Evolutionary conservation across 2,329 filamentous ascomycete species (phyloP), one percentile per base, ranked within the genome.

Genomic region (Pseudofabraea citricarpa): DNA sequence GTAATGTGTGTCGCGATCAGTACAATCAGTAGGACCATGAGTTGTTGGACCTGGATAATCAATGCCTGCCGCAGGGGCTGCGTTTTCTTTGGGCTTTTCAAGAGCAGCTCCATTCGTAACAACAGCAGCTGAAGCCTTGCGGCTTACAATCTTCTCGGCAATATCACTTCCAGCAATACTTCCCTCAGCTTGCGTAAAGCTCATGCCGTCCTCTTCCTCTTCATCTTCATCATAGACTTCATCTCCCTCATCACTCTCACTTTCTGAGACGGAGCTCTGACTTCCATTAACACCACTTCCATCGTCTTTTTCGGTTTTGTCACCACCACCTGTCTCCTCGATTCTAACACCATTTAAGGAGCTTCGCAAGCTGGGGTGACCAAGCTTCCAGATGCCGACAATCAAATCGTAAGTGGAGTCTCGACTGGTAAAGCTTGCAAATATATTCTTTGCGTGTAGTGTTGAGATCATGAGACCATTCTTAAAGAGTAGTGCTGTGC

Each of bases 401-500:
- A 98, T 90, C 36, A 98, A 71, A 61, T 98, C 94, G 60, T 97
- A 98, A 0, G 94, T 97, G 3, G 90, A 89, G 65, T 98, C 93
- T 61, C 93, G 79, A 58, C 89, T 93, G 5, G 95, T 84, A 53
- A 98, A 88, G 66, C 90, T 96, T 43, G 93, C 90, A 66, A 98
- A 98, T 1, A 94, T 83, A 59, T 98, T 93, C 53, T 93, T 90
- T 33, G 93, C 90, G 62, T 98, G 93, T 10, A 97, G 71, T 0
- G 93, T 98, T 39, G 94, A 90, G 33, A 98, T 95, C 68, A 95
- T 93, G 43, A 98, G 87, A 4, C 91, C 94, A 60, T 98, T 98
- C 47, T 94, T 95, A 67, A 98, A 97, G 2, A 98, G 74, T 47
- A 98, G 75, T 1, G 93, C 93, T 0, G 93, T 98, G 61, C 83